Conservation (phyloP, 177 flowering plant species). For the Tripterygium wilfordii region DNA sequence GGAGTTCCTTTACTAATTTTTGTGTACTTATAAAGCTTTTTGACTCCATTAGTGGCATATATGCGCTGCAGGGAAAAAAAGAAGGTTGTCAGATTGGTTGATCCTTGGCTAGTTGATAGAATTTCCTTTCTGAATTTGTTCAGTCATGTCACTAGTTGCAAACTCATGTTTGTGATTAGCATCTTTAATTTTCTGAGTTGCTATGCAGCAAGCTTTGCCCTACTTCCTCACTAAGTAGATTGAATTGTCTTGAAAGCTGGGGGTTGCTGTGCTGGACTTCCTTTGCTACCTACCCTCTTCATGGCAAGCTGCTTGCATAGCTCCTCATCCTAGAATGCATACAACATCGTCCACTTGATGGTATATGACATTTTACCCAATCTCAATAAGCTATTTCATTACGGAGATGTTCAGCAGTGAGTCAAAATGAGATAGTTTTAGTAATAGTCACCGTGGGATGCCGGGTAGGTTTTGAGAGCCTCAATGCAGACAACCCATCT, state of each 20-base stretch:
- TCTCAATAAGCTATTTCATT: not conserved
- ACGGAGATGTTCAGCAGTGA: not conserved
- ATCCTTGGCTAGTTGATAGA: no score
- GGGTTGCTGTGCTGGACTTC: constrained; percentile 9
- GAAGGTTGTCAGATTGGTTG: no score
- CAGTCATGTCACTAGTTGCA: no score
- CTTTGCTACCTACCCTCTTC: constrained; percentile 2
- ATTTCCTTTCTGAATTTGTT: no score
- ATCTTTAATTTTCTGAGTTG: not conserved
- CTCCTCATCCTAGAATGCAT: constrained; percentile 1
- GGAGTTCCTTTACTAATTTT: no score
- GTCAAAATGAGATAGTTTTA: no score
- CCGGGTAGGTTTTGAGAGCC: no score
- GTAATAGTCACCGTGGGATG: no score
- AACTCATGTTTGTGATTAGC: not conserved
- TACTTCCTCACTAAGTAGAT: not conserved
- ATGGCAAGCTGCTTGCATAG: constrained; percentile 5
- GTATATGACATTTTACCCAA: not conserved
- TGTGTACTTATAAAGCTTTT: no score
- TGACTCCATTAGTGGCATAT: no score
- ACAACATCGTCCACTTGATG: not conserved
- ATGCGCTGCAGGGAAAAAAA: no score
- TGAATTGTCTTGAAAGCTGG: not conserved
- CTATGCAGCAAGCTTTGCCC: constrained; percentile 1
- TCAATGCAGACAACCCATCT: no score